These are phyloP conservation scores for Pyrenophora graminea DNA, from an alignment of 2,329 filamentous ascomycete species.

Conservation along the genomic window DNA sequence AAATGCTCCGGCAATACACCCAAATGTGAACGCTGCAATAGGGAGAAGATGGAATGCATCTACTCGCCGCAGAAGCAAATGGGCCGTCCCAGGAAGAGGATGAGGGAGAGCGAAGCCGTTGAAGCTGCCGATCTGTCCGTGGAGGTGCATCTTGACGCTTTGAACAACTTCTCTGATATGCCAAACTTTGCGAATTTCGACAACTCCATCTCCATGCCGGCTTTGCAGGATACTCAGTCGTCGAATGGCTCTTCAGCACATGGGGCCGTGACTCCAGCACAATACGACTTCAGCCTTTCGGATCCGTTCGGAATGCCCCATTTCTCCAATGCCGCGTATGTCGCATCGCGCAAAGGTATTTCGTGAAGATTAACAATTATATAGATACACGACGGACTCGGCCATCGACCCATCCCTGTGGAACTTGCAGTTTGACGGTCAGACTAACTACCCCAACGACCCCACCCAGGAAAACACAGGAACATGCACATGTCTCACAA, in stretches of 20 bases:
- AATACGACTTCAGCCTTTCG: slow-evolving; percentile 11
- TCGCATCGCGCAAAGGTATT: background rate
- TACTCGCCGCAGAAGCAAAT: slow-evolving; percentile 56
- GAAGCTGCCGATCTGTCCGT: background rate
- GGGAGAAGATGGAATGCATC: slow-evolving; percentile 49
- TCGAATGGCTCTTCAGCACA: slow-evolving; percentile 6
- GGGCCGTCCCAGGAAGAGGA: slow-evolving; percentile 56
- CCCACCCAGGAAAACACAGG: slow-evolving; percentile 13
- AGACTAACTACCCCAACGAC: background rate
- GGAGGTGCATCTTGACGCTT: slow-evolving; percentile 2
- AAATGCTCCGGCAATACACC: slow-evolving; percentile 54
- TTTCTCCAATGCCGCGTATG: slow-evolving; percentile 21
- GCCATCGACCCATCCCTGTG: slow-evolving; percentile 37
- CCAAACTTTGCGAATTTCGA: slow-evolving; percentile 16
- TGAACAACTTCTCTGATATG: slow-evolving; percentile 6
- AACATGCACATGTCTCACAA: slow-evolving; percentile 52
- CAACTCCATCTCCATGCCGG: slow-evolving; percentile 17
- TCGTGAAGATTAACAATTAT: background rate
- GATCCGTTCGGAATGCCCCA: slow-evolving; percentile 7
- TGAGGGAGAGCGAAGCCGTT: slow-evolving; percentile 34
- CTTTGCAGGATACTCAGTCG: slow-evolving; percentile 7
- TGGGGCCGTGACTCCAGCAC: slow-evolving; percentile 7
- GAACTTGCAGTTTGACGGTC: slow-evolving; percentile 12
- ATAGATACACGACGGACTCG: slow-evolving; percentile 19
- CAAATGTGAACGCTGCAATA: slow-evolving; percentile 49